Conservation (phyloP, 306 rosid genomes). For the Neltuma alba region DNA sequence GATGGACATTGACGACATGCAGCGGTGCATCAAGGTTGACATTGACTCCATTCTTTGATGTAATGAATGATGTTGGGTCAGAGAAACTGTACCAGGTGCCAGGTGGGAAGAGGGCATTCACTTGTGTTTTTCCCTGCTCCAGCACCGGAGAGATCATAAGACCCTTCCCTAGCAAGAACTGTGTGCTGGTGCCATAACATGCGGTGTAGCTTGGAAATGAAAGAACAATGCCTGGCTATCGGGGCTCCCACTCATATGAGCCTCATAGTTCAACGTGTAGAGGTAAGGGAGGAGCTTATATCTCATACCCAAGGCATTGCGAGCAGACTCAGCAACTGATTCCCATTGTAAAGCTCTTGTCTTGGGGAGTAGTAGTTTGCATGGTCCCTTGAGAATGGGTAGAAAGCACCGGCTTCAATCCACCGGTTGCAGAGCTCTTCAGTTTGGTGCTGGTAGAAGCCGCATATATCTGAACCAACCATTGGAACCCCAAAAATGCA, state of each 20-base stretch:
- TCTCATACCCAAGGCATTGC: slow-evolving; percentile 89
- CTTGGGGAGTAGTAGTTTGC: slow-evolving; percentile 91
- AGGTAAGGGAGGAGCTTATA: slow-evolving; percentile 87
- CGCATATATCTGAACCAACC: slow-evolving; percentile 98
- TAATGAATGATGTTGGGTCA: slow-evolving; percentile 60
- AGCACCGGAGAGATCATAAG: slow-evolving; percentile 88
- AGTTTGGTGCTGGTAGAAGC: slow-evolving; percentile 86
- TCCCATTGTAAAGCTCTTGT: slow-evolving; percentile 98
- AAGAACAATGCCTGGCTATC: slow-evolving; percentile 95
- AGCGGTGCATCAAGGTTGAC: slow-evolving; percentile 86
- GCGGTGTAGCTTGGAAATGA: slow-evolving; percentile 71
- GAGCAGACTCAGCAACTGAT: slow-evolving; percentile 81
- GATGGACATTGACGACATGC: slow-evolving; percentile 83
- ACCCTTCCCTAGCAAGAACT: slow-evolving; percentile 81
- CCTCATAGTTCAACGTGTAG: slow-evolving; percentile 90
- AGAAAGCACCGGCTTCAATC: slow-evolving; percentile 98
- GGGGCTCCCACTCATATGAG: slow-evolving; percentile 88
- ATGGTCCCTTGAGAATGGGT: slow-evolving; percentile 96
- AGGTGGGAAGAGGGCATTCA: slow-evolving; percentile 86
- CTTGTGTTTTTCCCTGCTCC: slow-evolving; percentile 72
- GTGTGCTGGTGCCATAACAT: slow-evolving; percentile 79
- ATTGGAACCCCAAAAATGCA: slow-evolving; percentile 94
- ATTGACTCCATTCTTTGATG: slow-evolving; percentile 52
- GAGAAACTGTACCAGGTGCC: slow-evolving; percentile 92
- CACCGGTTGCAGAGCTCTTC: slow-evolving; percentile 98